Conservation (phyloP, 441 rosid genomes). For the Gossypium schwendimanii region DNA sequence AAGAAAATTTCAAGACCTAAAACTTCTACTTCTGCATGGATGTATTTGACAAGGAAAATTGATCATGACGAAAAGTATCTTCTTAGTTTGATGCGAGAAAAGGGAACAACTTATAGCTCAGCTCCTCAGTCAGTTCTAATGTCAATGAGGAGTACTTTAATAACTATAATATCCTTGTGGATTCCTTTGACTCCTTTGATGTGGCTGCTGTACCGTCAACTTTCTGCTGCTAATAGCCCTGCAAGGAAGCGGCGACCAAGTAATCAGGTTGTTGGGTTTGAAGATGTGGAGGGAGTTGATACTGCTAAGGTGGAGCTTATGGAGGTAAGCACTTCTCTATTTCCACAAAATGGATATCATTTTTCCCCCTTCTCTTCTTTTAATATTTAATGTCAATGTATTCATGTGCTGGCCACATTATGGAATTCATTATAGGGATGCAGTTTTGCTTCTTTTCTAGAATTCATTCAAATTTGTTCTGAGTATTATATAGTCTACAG, state of each 20-base stretch:
- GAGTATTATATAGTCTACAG: not conserved
- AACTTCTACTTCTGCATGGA: slow-evolving; percentile 55
- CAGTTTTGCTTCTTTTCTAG: not conserved
- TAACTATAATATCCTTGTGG: slow-evolving; percentile 77
- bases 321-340: slow-evolving; percentile 47
- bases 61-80: slow-evolving; percentile 90
- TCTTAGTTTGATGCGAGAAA: slow-evolving; percentile 82
- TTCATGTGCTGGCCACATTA: not conserved
- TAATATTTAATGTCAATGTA: not conserved
- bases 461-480: not conserved
- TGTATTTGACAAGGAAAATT: slow-evolving; percentile 72
- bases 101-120: slow-evolving; percentile 69
- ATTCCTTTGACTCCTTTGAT: slow-evolving; percentile 82
- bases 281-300: slow-evolving; percentile 96
- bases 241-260: slow-evolving; percentile 62
- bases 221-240: slow-evolving; percentile 78
- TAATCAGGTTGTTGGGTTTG: slow-evolving; percentile 55
- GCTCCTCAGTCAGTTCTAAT: slow-evolving; percentile 76
- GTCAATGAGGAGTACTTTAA: slow-evolving; percentile 57
- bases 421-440: not conserved
- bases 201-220: slow-evolving; percentile 94
- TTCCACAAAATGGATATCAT: slow-evolving; percentile 4
- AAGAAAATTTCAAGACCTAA: slow-evolving; percentile 34
- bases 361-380: not conserved
- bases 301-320: slow-evolving; percentile 83